Conservation (phyloP, 345 rosid genomes). For the Boechera stricta region DNA sequence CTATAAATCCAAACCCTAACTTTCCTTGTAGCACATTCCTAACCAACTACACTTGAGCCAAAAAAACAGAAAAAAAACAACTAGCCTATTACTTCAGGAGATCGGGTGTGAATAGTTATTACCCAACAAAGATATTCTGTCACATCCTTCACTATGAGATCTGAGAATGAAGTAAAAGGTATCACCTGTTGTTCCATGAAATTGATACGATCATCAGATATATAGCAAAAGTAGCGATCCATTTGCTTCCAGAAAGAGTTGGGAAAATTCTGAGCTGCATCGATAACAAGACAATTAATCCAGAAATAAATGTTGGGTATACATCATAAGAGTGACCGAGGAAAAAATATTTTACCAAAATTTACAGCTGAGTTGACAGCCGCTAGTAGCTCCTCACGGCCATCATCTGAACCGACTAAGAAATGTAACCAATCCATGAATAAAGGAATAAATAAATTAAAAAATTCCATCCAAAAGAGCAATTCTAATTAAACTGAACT, state of each 20-base stretch:
- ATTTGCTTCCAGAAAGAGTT: conserved; percentile 79
- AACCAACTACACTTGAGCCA: conserved; percentile 14
- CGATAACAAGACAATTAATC: conserved; percentile 43
- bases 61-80: not conserved
- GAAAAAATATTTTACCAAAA: conserved; percentile 53
- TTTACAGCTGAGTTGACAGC: conserved; percentile 77
- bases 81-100: conserved; percentile 29
- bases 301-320: conserved; percentile 27
- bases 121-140: conserved; percentile 14
- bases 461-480: conserved; percentile 15
- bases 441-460: conserved; percentile 25
- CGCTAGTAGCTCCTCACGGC: conserved; percentile 80
- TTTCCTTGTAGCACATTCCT: conserved; percentile 28
- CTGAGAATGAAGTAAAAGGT: conserved; percentile 23
- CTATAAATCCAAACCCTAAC: not conserved
- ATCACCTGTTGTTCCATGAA: conserved; percentile 77
- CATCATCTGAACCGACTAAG: conserved; percentile 79
- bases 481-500: conserved; percentile 34
- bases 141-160: conserved; percentile 12
- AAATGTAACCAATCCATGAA: conserved; percentile 45
- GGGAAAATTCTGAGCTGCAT: conserved; percentile 61
- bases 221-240: conserved; percentile 69
- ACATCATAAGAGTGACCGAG: conserved; percentile 31
- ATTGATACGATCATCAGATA: conserved; percentile 71
- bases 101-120: conserved; percentile 10